Percentiles rank a stretch among this genome's conserved stretches.
phyloP scores from a whole-genome alignment of 1,284 basidiomycete species.

The Taiwanofungus camphoratus region DNA sequence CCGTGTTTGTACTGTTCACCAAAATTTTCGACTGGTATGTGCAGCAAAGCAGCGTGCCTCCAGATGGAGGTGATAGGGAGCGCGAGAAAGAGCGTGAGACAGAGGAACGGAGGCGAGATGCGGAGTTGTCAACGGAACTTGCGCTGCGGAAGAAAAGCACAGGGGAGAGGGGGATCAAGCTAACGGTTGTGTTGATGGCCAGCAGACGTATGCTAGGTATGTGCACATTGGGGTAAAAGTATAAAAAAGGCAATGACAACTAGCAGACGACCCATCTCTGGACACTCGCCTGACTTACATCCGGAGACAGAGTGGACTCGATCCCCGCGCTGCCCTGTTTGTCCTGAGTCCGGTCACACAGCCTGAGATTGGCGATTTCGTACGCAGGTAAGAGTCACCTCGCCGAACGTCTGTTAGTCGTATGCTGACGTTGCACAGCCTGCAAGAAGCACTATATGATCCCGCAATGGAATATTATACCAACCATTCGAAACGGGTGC shows the following conservation, averaged over 20 bases:
- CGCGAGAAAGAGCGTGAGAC: slow-evolving; percentile 49
- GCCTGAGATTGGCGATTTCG: slow-evolving; percentile 80
- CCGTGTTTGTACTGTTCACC: slow-evolving; percentile 88
- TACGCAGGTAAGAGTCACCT: slow-evolving; percentile 69
- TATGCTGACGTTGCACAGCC: no score
- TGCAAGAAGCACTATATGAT: slow-evolving; percentile 86
- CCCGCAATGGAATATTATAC: slow-evolving; percentile 90
- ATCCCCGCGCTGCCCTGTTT: slow-evolving; percentile 88
- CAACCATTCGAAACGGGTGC: slow-evolving; percentile 84
- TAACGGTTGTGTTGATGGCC: slow-evolving; percentile 93
- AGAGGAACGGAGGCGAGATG: slow-evolving; percentile 70
- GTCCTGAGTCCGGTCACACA: slow-evolving; percentile 88
- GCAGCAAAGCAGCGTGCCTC: slow-evolving; percentile 39
- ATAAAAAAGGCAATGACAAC: no score
- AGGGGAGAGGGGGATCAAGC: slow-evolving; percentile 84
- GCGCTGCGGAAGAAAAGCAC: slow-evolving; percentile 72
- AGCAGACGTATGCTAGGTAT: slow-evolving; percentile 77
- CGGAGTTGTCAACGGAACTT: slow-evolving; percentile 74
- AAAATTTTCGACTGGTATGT: slow-evolving; percentile 67
- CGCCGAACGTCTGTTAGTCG: no score
- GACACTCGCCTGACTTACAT: slow-evolving; percentile 84
- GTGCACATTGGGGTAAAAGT: slow-evolving; percentile 16
- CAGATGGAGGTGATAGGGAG: slow-evolving; percentile 48
- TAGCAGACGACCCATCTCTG: slow-evolving; percentile 73
- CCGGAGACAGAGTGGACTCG: slow-evolving; percentile 80